Evolutionary conservation across 371 early-diverging fungal genomes (phyloP), one percentile per base, ranked within the genome.

Genomic region (Mucor velutinosus): DNA sequence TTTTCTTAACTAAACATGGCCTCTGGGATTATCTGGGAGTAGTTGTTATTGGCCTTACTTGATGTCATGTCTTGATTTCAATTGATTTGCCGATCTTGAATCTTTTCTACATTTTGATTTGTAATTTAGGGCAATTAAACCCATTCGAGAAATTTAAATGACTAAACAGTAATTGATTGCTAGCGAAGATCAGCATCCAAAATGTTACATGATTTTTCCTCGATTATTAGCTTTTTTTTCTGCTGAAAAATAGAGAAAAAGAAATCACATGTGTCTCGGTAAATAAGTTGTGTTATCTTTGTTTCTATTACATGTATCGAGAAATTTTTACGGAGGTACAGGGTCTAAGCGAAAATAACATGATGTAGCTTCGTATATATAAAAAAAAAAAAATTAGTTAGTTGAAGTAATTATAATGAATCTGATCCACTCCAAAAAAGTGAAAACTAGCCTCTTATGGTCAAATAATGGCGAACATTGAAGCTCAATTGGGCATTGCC

Each of bases 21-120:
- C 47, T n/a, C 66, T 66, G 66, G 66, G 66, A 66, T 51, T 21
- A 53, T 27, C 66, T 66, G 66, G 66, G 66, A 66, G 8, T 21
- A 29, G 19, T 2, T 19, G 10, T 66, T 15, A 66, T 66, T 66
- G 66, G 66, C 60, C 27, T 3, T 12, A 10, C 7, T 51, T 37
- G 23, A 66, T 60, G 66, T 66, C 66, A 66, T 60, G 7, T 37
- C 30, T 55, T 27, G 19, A 39, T 41, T 53, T 33, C 23, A 49
- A 60, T 63, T 63, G 63, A 55, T 62, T 12, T 21, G 33, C 56
- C 63, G 55, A 53, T 37, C 39, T 17, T 7, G 35, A 15, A 32
- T 25, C 35, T 41, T 29, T 41, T 41, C 15, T 43, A n/a, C n/a
- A 15, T 43, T 43, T n/a, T 17, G 3, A 43, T 43, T 43, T 43